Conservation (phyloP, 495 filamentous ascomycete species). For the Ramalina intermedia region DNA sequence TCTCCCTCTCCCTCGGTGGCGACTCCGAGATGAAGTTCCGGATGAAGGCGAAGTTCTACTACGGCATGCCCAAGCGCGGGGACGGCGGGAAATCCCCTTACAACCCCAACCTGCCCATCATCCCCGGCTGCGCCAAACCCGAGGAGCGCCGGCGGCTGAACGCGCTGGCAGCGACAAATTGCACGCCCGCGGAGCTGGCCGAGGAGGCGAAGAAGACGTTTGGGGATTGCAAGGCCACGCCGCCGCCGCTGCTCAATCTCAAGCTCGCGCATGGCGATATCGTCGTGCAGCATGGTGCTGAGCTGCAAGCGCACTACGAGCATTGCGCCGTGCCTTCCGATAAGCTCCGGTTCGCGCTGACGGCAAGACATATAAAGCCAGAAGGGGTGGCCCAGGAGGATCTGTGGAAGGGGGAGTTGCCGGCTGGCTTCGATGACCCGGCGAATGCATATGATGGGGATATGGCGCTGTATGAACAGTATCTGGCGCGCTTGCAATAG, state of each 20-base stretch:
- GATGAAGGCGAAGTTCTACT: conserved; percentile 44
- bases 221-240: conserved; percentile 13
- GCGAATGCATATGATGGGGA: conserved; percentile 8
- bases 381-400: not conserved
- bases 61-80: conserved; percentile 21
- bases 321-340: conserved; percentile 45
- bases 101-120: conserved; percentile 12
- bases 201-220: conserved; percentile 4
- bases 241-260: conserved; percentile 18
- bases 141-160: conserved; percentile 26
- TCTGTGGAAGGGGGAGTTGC: conserved; percentile 1
- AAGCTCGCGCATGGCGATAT: conserved; percentile 63
- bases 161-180: not conserved
- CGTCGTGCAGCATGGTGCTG: conserved; percentile 64
- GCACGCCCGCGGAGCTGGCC: conserved; percentile 12
- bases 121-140: conserved; percentile 26
- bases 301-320: conserved; percentile 63
- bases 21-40: conserved; percentile 54
- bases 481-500: too few species aligned
- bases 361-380: conserved; percentile 8
- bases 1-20: conserved; percentile 59
- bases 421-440: not conserved
- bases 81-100: conserved; percentile 10
- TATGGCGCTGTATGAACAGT: conserved; percentile 22
- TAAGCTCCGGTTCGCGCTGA: conserved; percentile 45